phyloP scores from a whole-genome alignment of 2,329 filamentous ascomycete genomes.

The Diaporthe aspalathi region DNA sequence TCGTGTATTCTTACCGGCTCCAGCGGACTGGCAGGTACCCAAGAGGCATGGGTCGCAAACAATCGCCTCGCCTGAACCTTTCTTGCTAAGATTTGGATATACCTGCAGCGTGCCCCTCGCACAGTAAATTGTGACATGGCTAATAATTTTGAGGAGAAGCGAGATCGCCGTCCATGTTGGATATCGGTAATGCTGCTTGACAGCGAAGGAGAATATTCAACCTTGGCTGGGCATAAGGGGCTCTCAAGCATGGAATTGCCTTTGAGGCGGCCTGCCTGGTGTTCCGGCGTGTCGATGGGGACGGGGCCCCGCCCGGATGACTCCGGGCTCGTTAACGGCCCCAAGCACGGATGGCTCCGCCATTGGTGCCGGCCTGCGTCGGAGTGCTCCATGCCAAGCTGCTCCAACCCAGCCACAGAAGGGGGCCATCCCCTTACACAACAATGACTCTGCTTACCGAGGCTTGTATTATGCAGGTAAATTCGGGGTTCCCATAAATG shows the following conservation, averaged over 20 bases:
- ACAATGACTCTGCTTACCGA: background rate
- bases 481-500: background rate
- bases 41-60: background rate
- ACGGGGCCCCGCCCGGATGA: background rate
- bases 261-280: background rate
- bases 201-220: background rate
- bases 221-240: background rate
- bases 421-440: background rate
- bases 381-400: conserved; percentile 8
- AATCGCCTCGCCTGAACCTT: background rate
- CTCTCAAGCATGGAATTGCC: background rate
- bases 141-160: background rate
- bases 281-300: background rate
- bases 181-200: background rate
- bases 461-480: background rate
- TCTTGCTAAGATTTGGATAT: background rate
- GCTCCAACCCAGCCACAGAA: background rate
- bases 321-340: background rate
- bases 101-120: background rate
- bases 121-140: background rate
- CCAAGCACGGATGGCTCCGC: conserved; percentile 3
- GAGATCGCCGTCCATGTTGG: background rate
- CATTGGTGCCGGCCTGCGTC: background rate
- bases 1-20: background rate
- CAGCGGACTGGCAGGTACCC: conserved; percentile 1